These are phyloP conservation scores for Vitis vinifera DNA, from an alignment of 164 flowering plant genomes.

Conservation along the genomic window DNA sequence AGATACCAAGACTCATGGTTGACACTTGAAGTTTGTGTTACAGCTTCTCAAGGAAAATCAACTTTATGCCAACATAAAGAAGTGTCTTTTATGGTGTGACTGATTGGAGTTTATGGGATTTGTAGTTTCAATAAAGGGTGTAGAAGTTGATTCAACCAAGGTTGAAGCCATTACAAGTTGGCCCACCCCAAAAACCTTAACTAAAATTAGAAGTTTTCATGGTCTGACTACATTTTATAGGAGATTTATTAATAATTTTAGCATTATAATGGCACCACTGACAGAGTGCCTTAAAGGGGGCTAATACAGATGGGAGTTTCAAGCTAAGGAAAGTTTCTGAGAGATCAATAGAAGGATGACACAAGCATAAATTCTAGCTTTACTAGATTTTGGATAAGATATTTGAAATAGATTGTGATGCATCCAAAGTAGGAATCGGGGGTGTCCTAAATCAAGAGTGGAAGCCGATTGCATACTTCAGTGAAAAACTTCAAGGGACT, in stretches of 20 bases:
- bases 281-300: neutral
- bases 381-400: too few species aligned
- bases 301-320: too few species aligned
- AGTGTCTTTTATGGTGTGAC: neutral
- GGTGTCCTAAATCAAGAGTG: too few species aligned
- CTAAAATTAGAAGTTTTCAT: constrained; percentile 3
- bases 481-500: too few species aligned
- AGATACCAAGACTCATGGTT: neutral
- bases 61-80: neutral
- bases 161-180: neutral
- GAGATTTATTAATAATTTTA: neutral
- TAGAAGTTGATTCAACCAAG: neutral
- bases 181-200: neutral
- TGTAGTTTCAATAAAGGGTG: neutral
- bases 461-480: too few species aligned
- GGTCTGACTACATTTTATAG: neutral
- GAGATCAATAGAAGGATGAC: too few species aligned
- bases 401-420: too few species aligned
- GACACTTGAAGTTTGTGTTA: neutral
- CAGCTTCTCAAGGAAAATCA: neutral
- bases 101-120: neutral
- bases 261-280: neutral
- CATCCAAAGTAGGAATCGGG: too few species aligned
- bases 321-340: too few species aligned
- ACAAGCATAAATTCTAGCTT: too few species aligned